Percentiles rank a stretch among this genome's conserved stretches.
Conservation (phyloP, 305 asterid species). For the Galium porrigens region DNA sequence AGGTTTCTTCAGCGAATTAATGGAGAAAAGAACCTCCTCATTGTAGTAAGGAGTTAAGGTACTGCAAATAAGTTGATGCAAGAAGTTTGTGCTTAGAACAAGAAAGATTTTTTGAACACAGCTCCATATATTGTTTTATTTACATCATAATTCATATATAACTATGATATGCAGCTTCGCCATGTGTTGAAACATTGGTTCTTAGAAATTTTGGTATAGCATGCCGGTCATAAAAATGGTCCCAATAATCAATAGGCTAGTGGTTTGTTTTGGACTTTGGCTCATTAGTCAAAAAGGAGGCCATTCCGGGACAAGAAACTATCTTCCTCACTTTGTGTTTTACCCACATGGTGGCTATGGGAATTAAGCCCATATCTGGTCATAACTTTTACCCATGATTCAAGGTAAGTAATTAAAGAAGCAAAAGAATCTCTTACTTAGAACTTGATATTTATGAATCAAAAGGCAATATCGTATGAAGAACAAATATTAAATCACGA, state of each 20-base stretch:
- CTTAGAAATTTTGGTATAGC: neutral
- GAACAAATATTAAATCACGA: neutral
- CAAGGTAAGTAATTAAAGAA: neutral
- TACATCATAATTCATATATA: neutral
- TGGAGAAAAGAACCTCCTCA: conserved; percentile 83
- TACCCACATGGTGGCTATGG: neutral
- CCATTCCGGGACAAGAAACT: neutral
- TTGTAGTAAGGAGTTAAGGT: conserved; percentile 79
- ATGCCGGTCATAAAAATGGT: neutral
- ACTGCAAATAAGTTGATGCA: conserved; percentile 32
- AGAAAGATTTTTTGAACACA: neutral
- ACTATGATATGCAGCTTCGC: neutral
- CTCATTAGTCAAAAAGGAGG: neutral
- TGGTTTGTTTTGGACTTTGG: neutral
- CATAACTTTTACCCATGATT: neutral
- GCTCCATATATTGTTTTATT: neutral
- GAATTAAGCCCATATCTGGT: neutral
- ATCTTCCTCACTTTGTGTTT: neutral
- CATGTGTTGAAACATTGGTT: neutral
- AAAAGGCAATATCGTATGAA: neutral
- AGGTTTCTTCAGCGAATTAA: conserved; percentile 53
- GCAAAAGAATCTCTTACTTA: neutral
- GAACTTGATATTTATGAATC: neutral
- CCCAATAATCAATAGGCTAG: neutral
- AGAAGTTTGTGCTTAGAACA: neutral